Evolutionary conservation across 768 basidiomycete species (phyloP).

Genomic region (Lactarius tabidus): DNA sequence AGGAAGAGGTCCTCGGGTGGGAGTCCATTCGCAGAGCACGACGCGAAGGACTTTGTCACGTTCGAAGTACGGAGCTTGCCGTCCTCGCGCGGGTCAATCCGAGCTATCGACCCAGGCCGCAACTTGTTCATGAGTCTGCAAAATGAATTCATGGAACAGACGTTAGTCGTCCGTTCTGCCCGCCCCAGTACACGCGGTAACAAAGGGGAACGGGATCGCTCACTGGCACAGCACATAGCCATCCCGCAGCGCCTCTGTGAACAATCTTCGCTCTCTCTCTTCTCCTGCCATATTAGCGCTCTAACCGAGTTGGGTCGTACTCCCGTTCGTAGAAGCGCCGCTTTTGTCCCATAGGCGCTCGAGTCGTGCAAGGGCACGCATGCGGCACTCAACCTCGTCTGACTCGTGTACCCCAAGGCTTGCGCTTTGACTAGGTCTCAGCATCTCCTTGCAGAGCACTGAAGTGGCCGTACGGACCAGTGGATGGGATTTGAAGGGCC

Average conservation of each 20-base stretch:
- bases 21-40: constrained; percentile 65
- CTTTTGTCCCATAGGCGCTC: constrained; percentile 77
- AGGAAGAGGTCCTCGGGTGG: constrained; percentile 60
- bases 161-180: constrained; percentile 17
- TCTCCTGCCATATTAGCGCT: constrained; percentile 54
- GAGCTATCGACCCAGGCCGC: constrained; percentile 53
- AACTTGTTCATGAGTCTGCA: constrained; percentile 76
- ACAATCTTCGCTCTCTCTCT: constrained; percentile 69
- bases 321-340: constrained; percentile 41
- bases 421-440: constrained; percentile 55
- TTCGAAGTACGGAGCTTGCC: constrained; percentile 65
- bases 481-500: constrained; percentile 49
- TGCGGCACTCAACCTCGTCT: constrained; percentile 71
- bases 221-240: constrained; percentile 89
- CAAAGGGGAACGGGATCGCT: constrained; percentile 36
- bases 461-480: constrained; percentile 63
- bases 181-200: constrained; percentile 2
- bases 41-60: constrained; percentile 72
- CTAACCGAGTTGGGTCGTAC: constrained; percentile 37
- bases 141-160: constrained; percentile 28
- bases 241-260: constrained; percentile 74
- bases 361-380: constrained; percentile 55
- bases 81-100: constrained; percentile 63
- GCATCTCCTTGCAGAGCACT: constrained; percentile 61
- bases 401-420: constrained; percentile 54